These are phyloP conservation scores for Penicillium hordei DNA, from an alignment of 2,329 filamentous ascomycete species.

Conservation along the genomic window DNA sequence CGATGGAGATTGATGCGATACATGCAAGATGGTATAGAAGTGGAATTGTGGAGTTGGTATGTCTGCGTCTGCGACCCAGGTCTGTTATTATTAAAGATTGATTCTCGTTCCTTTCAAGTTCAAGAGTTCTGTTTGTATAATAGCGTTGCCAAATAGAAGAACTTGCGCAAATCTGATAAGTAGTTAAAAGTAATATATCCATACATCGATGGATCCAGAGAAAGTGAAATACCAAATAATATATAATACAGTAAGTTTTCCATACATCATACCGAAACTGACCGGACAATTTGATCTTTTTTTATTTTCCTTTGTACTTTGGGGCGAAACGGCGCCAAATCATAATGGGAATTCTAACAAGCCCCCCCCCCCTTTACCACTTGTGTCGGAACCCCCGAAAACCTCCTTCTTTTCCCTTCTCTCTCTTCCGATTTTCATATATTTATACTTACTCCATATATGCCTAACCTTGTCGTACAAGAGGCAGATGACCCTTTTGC, in stretches of 20 bases:
- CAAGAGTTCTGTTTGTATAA: background rate
- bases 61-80: background rate
- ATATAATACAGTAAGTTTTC: no score
- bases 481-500: conserved; percentile 7
- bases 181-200: no score
- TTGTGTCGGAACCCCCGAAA: background rate
- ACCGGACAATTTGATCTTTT: no score
- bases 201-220: no score
- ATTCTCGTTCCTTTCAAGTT: background rate
- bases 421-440: background rate
- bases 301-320: background rate
- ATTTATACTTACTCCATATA: background rate
- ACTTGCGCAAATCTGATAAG: background rate
- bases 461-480: conserved; percentile 1
- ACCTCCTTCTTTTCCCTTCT: background rate
- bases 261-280: no score
- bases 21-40: background rate
- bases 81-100: background rate
- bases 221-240: no score
- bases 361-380: conserved; percentile 16
- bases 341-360: conserved; percentile 13
- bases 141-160: background rate
- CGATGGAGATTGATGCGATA: background rate
- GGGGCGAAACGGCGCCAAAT: conserved; percentile 28
- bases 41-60: background rate